phyloP scores from a whole-genome alignment of 208 protist genomes.

The Sergeia podlipaevii region DNA sequence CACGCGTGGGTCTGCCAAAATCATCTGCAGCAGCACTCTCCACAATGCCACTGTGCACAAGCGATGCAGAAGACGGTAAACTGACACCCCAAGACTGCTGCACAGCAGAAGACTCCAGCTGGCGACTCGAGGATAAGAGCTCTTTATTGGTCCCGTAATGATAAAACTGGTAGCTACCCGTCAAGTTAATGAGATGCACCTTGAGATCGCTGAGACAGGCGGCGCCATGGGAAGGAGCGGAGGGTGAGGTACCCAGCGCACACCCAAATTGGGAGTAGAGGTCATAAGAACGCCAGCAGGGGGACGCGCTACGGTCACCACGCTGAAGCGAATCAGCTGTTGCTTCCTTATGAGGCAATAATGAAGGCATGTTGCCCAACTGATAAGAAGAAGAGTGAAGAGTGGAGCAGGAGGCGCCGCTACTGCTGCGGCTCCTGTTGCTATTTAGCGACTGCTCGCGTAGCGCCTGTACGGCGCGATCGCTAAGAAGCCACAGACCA shows the following conservation, averaged over 20 bases:
- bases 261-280: conserved; percentile 39
- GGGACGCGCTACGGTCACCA: neutral
- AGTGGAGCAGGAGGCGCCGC: neutral
- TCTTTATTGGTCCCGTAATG: conserved; percentile 39
- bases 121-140: conserved; percentile 22
- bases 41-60: conserved; percentile 21
- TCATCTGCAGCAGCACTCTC: neutral
- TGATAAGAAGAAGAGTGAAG: too few relatives aligned
- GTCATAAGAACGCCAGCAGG: conserved; percentile 20
- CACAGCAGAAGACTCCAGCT: neutral
- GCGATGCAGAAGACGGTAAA: neutral
- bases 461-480: conserved; percentile 30
- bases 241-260: conserved; percentile 19
- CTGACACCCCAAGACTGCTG: neutral
- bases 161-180: conserved; percentile 17
- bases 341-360: too few relatives aligned
- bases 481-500: conserved; percentile 49
- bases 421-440: neutral
- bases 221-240: conserved; percentile 3
- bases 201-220: conserved; percentile 10
- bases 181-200: conserved; percentile 28
- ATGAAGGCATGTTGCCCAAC: too few relatives aligned
- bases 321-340: too few relatives aligned
- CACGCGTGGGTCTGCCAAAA: conserved; percentile 7
- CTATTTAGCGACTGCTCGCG: conserved; percentile 8